phyloP scores from a whole-genome alignment of 2,329 filamentous ascomycete genomes.

The Trichoderma simmonsii region DNA sequence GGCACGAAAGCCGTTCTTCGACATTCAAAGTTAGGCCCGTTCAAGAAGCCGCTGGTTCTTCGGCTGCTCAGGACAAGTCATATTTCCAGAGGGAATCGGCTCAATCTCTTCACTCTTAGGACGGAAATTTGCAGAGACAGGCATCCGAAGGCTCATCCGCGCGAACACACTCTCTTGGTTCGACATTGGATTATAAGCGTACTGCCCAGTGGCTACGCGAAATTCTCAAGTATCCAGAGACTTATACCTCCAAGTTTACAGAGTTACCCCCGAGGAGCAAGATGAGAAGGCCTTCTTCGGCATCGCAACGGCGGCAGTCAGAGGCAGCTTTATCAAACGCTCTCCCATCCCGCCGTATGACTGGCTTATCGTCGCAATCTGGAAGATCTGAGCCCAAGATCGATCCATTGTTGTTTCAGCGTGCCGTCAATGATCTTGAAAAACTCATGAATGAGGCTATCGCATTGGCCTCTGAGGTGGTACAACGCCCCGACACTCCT shows the following conservation, averaged over 20 bases:
- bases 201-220: constrained; percentile 35
- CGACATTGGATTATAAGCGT: constrained; percentile 33
- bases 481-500: constrained; percentile 31
- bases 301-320: constrained; percentile 24
- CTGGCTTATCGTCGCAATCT: constrained; percentile 22
- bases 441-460: constrained; percentile 46
- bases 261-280: constrained; percentile 24
- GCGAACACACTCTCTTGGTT: constrained; percentile 28
- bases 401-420: constrained; percentile 33
- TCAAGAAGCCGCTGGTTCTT: not conserved
- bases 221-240: constrained; percentile 29
- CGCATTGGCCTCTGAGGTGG: constrained; percentile 40
- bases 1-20: constrained; percentile 6
- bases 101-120: constrained; percentile 4
- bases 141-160: constrained; percentile 17
- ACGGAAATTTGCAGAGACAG: not conserved
- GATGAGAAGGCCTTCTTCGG: constrained; percentile 11
- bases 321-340: constrained; percentile 24
- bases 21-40: constrained; percentile 17
- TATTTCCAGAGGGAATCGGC: constrained; percentile 14
- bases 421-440: constrained; percentile 43
- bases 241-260: constrained; percentile 30
- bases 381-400: constrained; percentile 25
- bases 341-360: constrained; percentile 22
- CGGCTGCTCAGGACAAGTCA: not conserved